phyloP scores from a whole-genome alignment of 106 monocot species.

The Triglochin maritima region DNA sequence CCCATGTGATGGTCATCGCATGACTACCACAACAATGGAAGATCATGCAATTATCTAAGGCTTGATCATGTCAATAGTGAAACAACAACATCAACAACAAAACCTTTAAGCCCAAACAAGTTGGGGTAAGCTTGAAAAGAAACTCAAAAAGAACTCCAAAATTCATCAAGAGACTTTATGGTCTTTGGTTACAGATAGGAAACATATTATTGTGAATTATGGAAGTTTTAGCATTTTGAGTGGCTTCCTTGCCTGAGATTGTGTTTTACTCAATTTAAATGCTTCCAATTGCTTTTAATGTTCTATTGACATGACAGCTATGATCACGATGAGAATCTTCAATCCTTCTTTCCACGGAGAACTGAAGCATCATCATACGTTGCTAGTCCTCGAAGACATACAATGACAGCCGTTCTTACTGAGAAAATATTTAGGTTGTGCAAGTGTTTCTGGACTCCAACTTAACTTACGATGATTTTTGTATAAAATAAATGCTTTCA shows the following conservation, averaged over 20 bases:
- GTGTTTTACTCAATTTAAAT: neutral
- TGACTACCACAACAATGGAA: too few relatives aligned
- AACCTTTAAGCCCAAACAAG: too few relatives aligned
- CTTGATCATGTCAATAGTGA: too few relatives aligned
- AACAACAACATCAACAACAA: too few relatives aligned
- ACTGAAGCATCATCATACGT: constrained; percentile 47
- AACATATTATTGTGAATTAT: too few relatives aligned
- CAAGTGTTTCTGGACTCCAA: neutral
- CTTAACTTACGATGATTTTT: neutral
- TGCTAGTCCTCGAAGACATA: constrained; percentile 36
- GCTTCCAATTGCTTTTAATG: neutral
- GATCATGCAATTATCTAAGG: too few relatives aligned
- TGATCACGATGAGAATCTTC: constrained; percentile 71
- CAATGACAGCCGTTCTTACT: constrained; percentile 43
- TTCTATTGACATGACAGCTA: constrained; percentile 6
- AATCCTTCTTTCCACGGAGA: constrained; percentile 35
- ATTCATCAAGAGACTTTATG: too few relatives aligned
- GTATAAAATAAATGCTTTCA: neutral
- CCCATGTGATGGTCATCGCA: too few relatives aligned
- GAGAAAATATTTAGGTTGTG: constrained; percentile 50
- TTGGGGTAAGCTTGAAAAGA: too few relatives aligned
- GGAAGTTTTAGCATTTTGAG: neutral
- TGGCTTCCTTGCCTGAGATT: neutral
- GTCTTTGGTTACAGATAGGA: too few relatives aligned
- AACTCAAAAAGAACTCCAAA: too few relatives aligned